phyloP scores from a whole-genome alignment of 208 protist species.

The Acanthamoeba triangularis region DNA sequence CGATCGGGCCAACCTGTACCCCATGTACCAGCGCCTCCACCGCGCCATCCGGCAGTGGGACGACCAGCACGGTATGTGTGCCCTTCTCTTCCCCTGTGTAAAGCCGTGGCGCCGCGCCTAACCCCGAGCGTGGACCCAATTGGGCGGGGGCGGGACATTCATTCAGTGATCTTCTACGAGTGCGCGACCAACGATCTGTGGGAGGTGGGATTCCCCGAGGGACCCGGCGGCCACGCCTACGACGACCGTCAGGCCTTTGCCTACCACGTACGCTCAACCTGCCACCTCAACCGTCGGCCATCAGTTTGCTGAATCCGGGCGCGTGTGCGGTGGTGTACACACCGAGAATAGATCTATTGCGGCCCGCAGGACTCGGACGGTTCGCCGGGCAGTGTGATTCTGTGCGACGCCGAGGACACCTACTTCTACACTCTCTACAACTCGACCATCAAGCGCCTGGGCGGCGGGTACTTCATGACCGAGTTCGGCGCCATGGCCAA shows the following conservation, averaged over 20 bases:
- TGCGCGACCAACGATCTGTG: slow-evolving; percentile 70
- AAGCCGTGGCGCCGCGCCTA: background rate
- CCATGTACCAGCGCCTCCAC: slow-evolving; percentile 84
- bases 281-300: background rate
- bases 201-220: slow-evolving; percentile 71
- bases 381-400: slow-evolving; percentile 48
- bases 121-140: no score
- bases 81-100: background rate
- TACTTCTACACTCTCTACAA: slow-evolving; percentile 60
- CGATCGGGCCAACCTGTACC: slow-evolving; percentile 68
- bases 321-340: background rate
- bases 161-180: slow-evolving; percentile 84
- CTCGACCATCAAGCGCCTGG: slow-evolving; percentile 60
- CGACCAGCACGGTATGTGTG: slow-evolving; percentile 72
- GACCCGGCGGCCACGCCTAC: slow-evolving; percentile 83
- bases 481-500: slow-evolving; percentile 87
- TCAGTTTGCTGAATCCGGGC: background rate
- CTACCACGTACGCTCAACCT: slow-evolving; percentile 74
- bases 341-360: slow-evolving; percentile 84
- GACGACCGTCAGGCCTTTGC: slow-evolving; percentile 84
- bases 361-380: slow-evolving; percentile 22
- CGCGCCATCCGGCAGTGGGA: slow-evolving; percentile 82
- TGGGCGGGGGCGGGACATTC: no score
- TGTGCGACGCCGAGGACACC: slow-evolving; percentile 75
- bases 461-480: slow-evolving; percentile 70